Evolutionary conservation across 1,284 basidiomycete genomes (phyloP).

Genomic region (Ustilago loliicola): DNA sequence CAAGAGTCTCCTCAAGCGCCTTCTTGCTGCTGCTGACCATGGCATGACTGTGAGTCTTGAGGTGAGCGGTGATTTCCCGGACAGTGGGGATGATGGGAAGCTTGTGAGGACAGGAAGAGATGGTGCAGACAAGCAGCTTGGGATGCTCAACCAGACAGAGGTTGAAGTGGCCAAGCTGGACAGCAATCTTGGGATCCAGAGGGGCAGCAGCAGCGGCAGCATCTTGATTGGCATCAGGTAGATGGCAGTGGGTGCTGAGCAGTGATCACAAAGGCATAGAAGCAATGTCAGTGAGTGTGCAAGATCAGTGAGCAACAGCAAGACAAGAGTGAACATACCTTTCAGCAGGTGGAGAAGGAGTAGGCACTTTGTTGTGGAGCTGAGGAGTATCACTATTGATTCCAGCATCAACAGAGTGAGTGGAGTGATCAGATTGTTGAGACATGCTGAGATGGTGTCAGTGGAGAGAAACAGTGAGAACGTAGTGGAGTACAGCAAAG

Average conservation of each 20-base stretch:
- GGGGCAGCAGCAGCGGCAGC: not conserved
- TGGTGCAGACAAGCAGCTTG: not conserved
- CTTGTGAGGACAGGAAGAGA: not conserved
- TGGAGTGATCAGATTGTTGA: not conserved
- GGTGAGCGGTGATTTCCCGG: not conserved
- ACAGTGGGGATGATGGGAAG: not conserved
- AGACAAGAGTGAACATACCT: not conserved
- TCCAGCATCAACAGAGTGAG: not conserved
- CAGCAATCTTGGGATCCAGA: not conserved
- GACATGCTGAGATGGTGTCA: not conserved
- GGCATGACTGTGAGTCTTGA: slow-evolving; percentile 3
- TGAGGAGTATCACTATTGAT: not conserved
- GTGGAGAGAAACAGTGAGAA: not conserved
- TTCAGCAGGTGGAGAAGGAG: not conserved
- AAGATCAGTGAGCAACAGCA: not conserved
- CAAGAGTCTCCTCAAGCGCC: not conserved
- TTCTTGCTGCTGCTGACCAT: slow-evolving; percentile 1
- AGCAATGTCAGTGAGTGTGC: not conserved
- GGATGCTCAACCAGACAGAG: slow-evolving; percentile 6
- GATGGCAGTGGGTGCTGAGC: not conserved
- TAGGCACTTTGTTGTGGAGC: not conserved
- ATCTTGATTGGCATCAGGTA: slow-evolving; percentile 4
- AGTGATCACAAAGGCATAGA: not conserved
- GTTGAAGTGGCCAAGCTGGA: slow-evolving; percentile 6
- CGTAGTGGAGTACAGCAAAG: not conserved